These are phyloP conservation scores for Amanita polypyramis DNA, from an alignment of 768 basidiomycete genomes.

Conservation along the genomic window DNA sequence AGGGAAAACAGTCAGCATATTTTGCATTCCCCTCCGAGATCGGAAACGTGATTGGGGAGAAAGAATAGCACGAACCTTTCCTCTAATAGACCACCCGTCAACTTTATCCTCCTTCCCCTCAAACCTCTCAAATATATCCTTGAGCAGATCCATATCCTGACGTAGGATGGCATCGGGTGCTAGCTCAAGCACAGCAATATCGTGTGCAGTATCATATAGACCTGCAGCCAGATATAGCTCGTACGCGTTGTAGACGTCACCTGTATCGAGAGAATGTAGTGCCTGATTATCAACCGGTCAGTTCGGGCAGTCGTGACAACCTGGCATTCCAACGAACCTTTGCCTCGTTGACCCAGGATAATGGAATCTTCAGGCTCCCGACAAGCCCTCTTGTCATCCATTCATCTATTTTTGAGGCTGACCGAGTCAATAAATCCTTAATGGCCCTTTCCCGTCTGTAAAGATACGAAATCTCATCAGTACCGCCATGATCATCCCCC, in stretches of 20 bases:
- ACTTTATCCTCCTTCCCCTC: constrained; percentile 36
- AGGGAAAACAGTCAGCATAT: background rate
- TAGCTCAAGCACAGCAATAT: constrained; percentile 75
- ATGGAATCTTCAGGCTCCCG: constrained; percentile 72
- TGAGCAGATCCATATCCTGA: constrained; percentile 51
- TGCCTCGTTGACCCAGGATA: constrained; percentile 84
- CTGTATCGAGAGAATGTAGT: constrained; percentile 47
- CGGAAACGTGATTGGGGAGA: constrained; percentile 8
- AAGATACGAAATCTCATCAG: background rate
- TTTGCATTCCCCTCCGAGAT: too few relatives aligned
- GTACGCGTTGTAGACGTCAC: constrained; percentile 64
- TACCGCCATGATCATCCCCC: constrained; percentile 4
- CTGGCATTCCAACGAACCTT: constrained; percentile 39
- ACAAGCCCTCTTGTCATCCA: constrained; percentile 65
- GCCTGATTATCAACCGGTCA: constrained; percentile 36
- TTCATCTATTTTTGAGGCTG: constrained; percentile 54
- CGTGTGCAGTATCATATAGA: constrained; percentile 65
- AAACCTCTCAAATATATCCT: constrained; percentile 60
- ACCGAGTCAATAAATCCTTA: constrained; percentile 68
- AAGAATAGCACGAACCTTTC: constrained; percentile 47
- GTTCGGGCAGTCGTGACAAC: background rate
- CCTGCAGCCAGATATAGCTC: constrained; percentile 65
- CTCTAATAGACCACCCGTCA: constrained; percentile 73
- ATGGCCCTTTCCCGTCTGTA: constrained; percentile 74
- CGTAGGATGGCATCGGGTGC: constrained; percentile 81